phyloP scores from a whole-genome alignment of 139 green algal genomes.

The Pleodorina starrii region DNA sequence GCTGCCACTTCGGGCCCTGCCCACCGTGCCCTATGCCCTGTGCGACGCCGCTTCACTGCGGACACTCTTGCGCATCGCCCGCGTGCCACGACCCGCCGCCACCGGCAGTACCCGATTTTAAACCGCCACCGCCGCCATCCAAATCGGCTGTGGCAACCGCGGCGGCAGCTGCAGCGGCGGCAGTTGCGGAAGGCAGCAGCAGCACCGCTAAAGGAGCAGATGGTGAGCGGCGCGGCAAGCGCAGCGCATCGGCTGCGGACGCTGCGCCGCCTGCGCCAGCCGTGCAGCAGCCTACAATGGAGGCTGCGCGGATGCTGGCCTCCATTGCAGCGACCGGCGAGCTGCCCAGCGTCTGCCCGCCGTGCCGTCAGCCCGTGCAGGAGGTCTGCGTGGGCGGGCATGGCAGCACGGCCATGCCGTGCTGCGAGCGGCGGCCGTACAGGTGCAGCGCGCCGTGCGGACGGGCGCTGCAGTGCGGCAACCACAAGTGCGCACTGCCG shows the following conservation, averaged over 20 bases:
- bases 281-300: background rate
- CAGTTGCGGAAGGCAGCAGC: background rate
- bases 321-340: conserved; percentile 28
- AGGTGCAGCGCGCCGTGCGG: conserved; percentile 64
- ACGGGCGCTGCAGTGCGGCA: conserved; percentile 71
- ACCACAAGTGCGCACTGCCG: conserved; percentile 73
- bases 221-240: background rate
- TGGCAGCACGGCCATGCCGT: conserved; percentile 47
- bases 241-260: background rate
- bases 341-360: conserved; percentile 62
- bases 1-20: conserved; percentile 89
- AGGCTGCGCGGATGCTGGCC: conserved; percentile 44
- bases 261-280: background rate
- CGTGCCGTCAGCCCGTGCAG: conserved; percentile 66
- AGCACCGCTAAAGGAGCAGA: background rate
- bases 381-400: conserved; percentile 74
- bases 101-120: conserved; percentile 64
- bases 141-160: background rate
- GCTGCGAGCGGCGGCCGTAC: conserved; percentile 59
- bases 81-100: conserved; percentile 78
- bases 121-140: conserved; percentile 65
- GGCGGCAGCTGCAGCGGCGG: background rate
- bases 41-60: conserved; percentile 69
- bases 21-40: conserved; percentile 81
- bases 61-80: conserved; percentile 68